Evolutionary conservation across 202 grass and related monocot species (phyloP), one percentile per base, ranked within the genome.

Genomic region (Carex sylvatica): DNA sequence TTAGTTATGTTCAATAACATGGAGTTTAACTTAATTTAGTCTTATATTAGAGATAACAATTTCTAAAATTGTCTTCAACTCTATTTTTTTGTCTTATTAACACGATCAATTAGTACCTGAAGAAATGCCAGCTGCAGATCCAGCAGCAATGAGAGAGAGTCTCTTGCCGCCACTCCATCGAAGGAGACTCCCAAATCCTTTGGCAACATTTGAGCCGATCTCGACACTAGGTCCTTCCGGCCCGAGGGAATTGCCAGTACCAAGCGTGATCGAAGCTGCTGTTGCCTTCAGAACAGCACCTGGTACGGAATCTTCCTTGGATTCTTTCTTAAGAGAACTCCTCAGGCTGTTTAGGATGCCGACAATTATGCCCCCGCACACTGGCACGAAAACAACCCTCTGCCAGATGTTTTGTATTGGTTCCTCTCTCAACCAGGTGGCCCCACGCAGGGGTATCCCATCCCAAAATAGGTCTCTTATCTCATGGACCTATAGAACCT

Each of bases 201-300:
- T 93, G n/a, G 95, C 95, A 93, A 98, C 86, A n/a, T 90, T 33
- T 42, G 95, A 95, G 72, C 95, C 92, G 74, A 98, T 98, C 54
- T 98, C 92, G 11, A 98, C 95, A 79, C 92, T 98, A 46, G 92
- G 95, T 54, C 95, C 95, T 84, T 98, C 95, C 33, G 95, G 95
- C 10, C 95, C 95, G 61, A 98, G 86, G 40, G 95, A 95, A 82
- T 98, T 98, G 46, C 90, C 95, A 18, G 95, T 98, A 87, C 95
- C 91, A 28, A 98, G 92, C 0, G 95, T 98, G 76, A 98, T 89
- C 78, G 95, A 88, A 90, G 92, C 95, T 35, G 89, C 89, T 67
- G 90, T 35, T 16, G 92, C 89, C 88, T 98, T 98, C 84, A 98
- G 81, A 31, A 85, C 83, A 64, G 84, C 79, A 23, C 11, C 61